Percentiles rank a stretch among this genome's conserved stretches.
Evolutionary conservation across 2,329 filamentous ascomycete species (phyloP).

Genomic region (Fusarium irregulare): DNA sequence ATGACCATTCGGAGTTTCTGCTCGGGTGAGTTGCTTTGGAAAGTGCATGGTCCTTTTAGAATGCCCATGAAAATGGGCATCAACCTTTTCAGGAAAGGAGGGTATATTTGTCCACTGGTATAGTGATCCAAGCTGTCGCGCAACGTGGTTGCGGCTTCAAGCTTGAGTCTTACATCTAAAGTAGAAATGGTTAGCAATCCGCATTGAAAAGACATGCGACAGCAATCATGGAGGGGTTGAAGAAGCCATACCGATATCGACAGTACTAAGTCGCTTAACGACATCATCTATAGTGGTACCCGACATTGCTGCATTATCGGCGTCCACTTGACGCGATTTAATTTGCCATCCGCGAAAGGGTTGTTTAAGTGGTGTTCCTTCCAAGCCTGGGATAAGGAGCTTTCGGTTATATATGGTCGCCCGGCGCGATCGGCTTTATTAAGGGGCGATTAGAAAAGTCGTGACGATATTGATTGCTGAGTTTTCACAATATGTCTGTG

Average conservation of each 20-base stretch:
- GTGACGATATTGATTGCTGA: background rate
- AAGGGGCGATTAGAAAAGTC: background rate
- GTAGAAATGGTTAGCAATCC: slow-evolving; percentile 12
- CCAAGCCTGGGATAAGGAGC: slow-evolving; percentile 32
- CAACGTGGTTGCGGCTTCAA: slow-evolving; percentile 84
- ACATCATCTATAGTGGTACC: slow-evolving; percentile 71
- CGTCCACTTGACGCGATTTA: slow-evolving; percentile 51
- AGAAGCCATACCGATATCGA: slow-evolving; percentile 62
- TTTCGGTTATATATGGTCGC: slow-evolving; percentile 33
- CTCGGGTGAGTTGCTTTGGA: slow-evolving; percentile 89
- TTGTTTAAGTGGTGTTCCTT: slow-evolving; percentile 34
- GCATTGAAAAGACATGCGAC: slow-evolving; percentile 33
- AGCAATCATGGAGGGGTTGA: slow-evolving; percentile 20
- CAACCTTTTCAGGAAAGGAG: slow-evolving; percentile 84
- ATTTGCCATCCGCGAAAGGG: slow-evolving; percentile 51
- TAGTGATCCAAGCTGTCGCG: slow-evolving; percentile 94
- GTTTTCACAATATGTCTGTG: background rate
- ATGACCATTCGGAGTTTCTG: slow-evolving; percentile 95
- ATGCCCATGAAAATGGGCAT: slow-evolving; percentile 91
- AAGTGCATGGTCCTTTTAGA: slow-evolving; percentile 86
- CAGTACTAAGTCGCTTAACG: slow-evolving; percentile 67
- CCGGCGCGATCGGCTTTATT: slow-evolving; percentile 33
- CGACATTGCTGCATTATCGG: slow-evolving; percentile 69
- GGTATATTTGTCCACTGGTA: slow-evolving; percentile 80
- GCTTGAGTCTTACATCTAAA: slow-evolving; percentile 82